These are phyloP conservation scores for Leucocoprinus leucothites DNA, from an alignment of 768 basidiomycete species.

Conservation along the genomic window DNA sequence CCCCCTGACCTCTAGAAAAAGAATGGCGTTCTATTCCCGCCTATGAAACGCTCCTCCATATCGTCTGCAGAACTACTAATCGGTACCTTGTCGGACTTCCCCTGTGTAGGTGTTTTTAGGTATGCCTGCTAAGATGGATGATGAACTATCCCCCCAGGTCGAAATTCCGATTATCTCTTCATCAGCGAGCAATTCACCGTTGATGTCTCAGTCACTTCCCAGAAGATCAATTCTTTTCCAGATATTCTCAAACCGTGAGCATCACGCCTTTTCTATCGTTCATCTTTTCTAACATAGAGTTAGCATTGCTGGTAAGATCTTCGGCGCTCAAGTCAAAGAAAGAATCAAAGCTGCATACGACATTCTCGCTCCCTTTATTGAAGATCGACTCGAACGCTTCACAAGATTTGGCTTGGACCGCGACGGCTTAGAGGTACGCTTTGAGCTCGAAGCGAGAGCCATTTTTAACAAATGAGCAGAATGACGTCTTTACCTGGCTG, in stretches of 20 bases:
- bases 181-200: conserved; percentile 29
- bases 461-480: conserved; percentile 22
- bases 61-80: conserved; percentile 37
- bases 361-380: too few species aligned
- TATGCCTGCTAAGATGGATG: not conserved
- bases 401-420: not conserved
- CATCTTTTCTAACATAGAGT: conserved; percentile 2
- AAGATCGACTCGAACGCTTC: too few species aligned
- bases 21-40: conserved; percentile 32
- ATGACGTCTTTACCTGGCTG: conserved; percentile 48
- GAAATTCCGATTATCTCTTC: conserved; percentile 28
- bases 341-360: too few species aligned
- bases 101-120: not conserved
- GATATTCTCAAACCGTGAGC: conserved; percentile 38
- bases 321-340: too few species aligned
- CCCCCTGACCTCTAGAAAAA: conserved; percentile 6
- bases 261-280: not conserved
- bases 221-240: conserved; percentile 31
- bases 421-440: conserved; percentile 9
- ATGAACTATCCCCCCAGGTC: conserved; percentile 22
- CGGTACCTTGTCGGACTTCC: conserved; percentile 22
- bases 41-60: conserved; percentile 24
- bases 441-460: not conserved
- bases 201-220: conserved; percentile 24
- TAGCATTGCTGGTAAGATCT: conserved; percentile 5